phyloP scores from a whole-genome alignment of 257 asterid genomes.

The Solanum sparsipilum region DNA sequence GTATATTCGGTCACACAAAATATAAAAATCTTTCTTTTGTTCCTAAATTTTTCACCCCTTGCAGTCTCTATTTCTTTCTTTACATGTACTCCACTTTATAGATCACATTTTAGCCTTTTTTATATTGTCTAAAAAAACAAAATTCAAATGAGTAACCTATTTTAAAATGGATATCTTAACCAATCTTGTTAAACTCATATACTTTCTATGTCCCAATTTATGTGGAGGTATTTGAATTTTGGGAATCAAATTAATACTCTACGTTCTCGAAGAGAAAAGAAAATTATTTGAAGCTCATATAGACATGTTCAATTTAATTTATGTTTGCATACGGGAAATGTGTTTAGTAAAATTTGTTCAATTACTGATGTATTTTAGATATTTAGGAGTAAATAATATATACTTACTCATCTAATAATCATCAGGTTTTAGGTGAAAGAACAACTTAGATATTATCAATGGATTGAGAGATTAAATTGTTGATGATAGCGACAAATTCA shows the following conservation, averaged over 20 bases:
- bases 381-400: not conserved
- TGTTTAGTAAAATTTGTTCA: not conserved
- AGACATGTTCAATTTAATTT: not conserved
- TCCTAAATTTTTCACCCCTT: not conserved
- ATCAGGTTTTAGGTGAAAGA: not conserved
- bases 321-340: not conserved
- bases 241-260: not conserved
- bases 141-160: not conserved
- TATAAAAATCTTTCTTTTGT: not conserved
- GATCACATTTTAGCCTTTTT: not conserved
- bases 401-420: not conserved
- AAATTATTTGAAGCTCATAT: not conserved
- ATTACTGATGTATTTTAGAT: not conserved
- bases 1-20: not conserved
- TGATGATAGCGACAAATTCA: conserved; percentile 13
- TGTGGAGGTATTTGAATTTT: not conserved
- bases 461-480: conserved; percentile 17
- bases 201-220: too few relatives aligned
- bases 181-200: not conserved
- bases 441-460: conserved; percentile 23
- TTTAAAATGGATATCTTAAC: not conserved
- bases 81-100: not conserved
- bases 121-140: too few relatives aligned
- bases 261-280: not conserved
- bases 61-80: not conserved